Conservation (phyloP, 75 land plant genomes). For the Cupressus sempervirens region DNA sequence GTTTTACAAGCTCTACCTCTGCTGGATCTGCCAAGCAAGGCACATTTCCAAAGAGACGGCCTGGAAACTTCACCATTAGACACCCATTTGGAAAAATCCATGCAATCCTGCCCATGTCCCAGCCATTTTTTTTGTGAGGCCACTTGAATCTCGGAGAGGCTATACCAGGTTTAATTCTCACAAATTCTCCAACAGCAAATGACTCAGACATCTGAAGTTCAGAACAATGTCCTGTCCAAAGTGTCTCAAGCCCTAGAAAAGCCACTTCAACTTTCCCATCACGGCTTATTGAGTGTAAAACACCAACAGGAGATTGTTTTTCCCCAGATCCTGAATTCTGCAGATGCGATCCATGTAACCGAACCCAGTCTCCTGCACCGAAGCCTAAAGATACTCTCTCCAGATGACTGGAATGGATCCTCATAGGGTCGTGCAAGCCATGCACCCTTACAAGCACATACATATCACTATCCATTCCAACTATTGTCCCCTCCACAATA, state of each 20-base stretch:
- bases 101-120: conserved; percentile 77
- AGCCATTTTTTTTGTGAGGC: conserved; percentile 68
- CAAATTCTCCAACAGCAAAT: conserved; percentile 67
- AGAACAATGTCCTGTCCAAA: conserved; percentile 72
- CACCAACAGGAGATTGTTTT: conserved; percentile 67
- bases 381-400: conserved; percentile 76
- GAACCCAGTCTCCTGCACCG: conserved; percentile 85
- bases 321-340: conserved; percentile 17
- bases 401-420: conserved; percentile 60
- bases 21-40: conserved; percentile 82
- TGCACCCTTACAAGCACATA: conserved; percentile 74
- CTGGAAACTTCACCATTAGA: conserved; percentile 79
- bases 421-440: conserved; percentile 65
- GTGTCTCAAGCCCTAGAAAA: conserved; percentile 76
- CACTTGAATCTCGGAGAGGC: conserved; percentile 77
- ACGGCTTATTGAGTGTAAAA: conserved; percentile 65
- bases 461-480: conserved; percentile 48
- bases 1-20: conserved; percentile 74
- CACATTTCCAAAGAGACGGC: conserved; percentile 45
- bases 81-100: conserved; percentile 83
- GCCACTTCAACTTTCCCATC: conserved; percentile 69
- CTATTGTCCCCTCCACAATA: conserved; percentile 64
- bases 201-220: conserved; percentile 75
- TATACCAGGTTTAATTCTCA: conserved; percentile 53
- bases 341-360: conserved; percentile 37